Evolutionary conservation across 1,284 basidiomycete genomes (phyloP).

Genomic region (Naganishia sp.): DNA sequence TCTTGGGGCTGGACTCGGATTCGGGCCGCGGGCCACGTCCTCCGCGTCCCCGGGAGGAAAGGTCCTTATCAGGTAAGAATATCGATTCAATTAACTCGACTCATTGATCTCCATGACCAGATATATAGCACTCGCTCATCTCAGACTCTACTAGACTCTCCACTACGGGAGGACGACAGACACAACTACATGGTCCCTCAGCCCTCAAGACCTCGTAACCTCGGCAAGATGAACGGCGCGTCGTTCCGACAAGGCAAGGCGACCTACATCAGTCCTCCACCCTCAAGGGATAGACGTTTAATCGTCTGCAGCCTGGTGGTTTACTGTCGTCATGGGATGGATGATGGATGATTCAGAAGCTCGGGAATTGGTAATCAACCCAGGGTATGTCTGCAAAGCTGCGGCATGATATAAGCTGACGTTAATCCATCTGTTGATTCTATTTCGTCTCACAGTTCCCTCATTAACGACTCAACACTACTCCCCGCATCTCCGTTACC

Average conservation of each 20-base stretch:
- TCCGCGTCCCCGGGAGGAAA: background rate
- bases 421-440: background rate
- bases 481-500: background rate
- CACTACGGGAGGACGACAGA: background rate
- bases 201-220: background rate
- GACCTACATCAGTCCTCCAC: background rate
- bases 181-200: background rate
- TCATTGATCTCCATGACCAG: background rate
- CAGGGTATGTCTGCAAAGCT: background rate
- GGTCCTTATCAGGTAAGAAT: slow-evolving; percentile 3
- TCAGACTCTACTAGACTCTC: background rate
- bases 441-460: background rate
- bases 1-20: background rate
- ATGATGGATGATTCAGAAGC: background rate
- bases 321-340: background rate
- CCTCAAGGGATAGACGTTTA: slow-evolving; percentile 2
- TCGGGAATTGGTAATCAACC: background rate
- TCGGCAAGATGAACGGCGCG: background rate
- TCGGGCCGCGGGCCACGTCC: background rate
- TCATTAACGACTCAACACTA: background rate
- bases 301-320: background rate
- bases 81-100: background rate
- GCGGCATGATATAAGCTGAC: background rate
- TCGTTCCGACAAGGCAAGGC: background rate
- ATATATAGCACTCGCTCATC: background rate